Percentiles rank a stretch among this genome's conserved stretches.
Conservation (phyloP, 148 eudicot genomes). For the Amaranthus palmeri region DNA sequence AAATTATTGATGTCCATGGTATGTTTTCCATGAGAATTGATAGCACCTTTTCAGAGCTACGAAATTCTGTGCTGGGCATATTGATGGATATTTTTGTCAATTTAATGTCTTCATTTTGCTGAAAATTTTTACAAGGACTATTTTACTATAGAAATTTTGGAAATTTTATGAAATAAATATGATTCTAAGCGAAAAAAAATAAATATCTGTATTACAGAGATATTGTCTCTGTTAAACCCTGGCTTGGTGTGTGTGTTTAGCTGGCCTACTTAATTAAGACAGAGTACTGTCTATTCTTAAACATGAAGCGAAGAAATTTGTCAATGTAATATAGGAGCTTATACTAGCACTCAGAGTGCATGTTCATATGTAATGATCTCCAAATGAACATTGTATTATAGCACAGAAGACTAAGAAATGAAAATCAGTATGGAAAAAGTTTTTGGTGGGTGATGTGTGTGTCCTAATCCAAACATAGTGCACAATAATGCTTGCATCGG, state of each 20-base stretch:
- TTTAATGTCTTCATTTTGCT: not conserved
- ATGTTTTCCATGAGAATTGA: conserved; percentile 13
- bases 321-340: too few relatives aligned
- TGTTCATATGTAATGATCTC: too few relatives aligned
- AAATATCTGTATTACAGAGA: not conserved
- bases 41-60: conserved; percentile 10
- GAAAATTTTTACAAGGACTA: not conserved
- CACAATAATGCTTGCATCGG: too few relatives aligned
- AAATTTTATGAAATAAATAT: not conserved
- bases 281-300: not conserved
- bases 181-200: not conserved
- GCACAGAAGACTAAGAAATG: too few relatives aligned
- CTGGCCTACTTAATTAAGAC: not conserved
- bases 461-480: too few relatives aligned
- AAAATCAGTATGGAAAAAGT: too few relatives aligned
- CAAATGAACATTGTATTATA: too few relatives aligned
- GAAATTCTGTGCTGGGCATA: conserved; percentile 19
- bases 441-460: too few relatives aligned
- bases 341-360: too few relatives aligned
- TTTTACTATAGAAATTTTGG: not conserved
- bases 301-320: not conserved
- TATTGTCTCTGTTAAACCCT: not conserved
- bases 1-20: conserved; percentile 18
- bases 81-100: not conserved
- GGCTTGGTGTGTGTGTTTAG: not conserved